These are phyloP conservation scores for Pseudevernia furfuracea DNA, from an alignment of 495 filamentous ascomycete genomes.

Conservation along the genomic window DNA sequence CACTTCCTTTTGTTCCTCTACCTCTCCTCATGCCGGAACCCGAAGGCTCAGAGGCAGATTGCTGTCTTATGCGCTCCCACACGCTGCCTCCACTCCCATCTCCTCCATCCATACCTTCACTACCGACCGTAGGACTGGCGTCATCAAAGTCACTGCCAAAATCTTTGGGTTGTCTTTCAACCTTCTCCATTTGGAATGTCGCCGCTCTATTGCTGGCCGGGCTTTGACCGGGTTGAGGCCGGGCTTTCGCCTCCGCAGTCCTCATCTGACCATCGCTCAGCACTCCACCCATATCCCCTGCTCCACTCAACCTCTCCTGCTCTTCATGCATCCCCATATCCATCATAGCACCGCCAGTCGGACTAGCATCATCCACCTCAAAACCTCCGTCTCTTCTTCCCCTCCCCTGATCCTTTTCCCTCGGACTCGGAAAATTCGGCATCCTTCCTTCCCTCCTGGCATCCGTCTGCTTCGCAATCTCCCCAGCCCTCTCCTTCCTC, in stretches of 20 bases:
- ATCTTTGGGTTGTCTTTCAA: constrained; percentile 11
- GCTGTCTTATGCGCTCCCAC: constrained; percentile 25
- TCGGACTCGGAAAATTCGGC: not conserved
- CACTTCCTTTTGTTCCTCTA: not conserved
- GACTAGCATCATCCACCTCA: constrained; percentile 23
- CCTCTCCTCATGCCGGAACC: not conserved
- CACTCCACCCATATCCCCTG: constrained; percentile 3
- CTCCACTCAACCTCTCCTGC: constrained; percentile 2
- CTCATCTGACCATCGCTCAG: constrained; percentile 20
- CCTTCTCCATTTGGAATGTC: constrained; percentile 18
- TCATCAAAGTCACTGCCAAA: constrained; percentile 17
- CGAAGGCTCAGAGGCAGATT: constrained; percentile 7
- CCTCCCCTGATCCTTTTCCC: constrained; percentile 1
- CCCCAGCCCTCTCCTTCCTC: constrained; percentile 1
- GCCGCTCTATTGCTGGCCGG: constrained; percentile 10
- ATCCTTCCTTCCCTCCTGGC: constrained; percentile 18
- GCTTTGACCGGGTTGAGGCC: constrained; percentile 2
- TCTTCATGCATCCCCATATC: constrained; percentile 12
- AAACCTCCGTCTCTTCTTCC: constrained; percentile 2
- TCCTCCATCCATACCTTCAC: constrained; percentile 4
- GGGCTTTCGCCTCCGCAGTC: constrained; percentile 7
- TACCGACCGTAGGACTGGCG: constrained; percentile 9
- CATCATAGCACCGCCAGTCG: constrained; percentile 24
- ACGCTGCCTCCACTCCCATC: constrained; percentile 7
- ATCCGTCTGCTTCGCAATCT: constrained; percentile 7